A percentile compares a stretch with the other conserved stretches of the same genome.
Evolutionary conservation across 2,329 filamentous ascomycete genomes (phyloP).

Genomic region (Trichoderma semiorbis): DNA sequence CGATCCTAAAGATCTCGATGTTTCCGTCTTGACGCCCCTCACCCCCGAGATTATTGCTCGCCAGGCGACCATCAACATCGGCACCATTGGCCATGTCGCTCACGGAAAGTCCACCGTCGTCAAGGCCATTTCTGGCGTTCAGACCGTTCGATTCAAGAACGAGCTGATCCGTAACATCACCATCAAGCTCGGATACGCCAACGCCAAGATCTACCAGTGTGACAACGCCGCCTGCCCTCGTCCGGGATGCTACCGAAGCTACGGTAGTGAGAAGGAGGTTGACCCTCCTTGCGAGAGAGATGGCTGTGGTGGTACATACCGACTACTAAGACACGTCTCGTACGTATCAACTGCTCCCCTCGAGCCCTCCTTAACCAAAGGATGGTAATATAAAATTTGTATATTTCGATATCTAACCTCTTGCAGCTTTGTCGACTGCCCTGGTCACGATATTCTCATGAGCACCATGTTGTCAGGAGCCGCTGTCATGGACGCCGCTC

Average conservation of each 20-base stretch:
- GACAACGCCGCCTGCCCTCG: constrained; percentile 87
- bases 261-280: constrained; percentile 98
- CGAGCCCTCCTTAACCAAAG: not conserved
- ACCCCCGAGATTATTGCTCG: constrained; percentile 96
- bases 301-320: constrained; percentile 83
- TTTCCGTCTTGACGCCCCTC: constrained; percentile 74
- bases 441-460: constrained; percentile 99
- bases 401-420: constrained; percentile 1
- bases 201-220: constrained; percentile 99
- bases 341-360: constrained; percentile 46
- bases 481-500: constrained; percentile 97
- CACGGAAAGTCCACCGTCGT: constrained; percentile 99
- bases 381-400: not conserved
- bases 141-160: constrained; percentile 99
- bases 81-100: constrained; percentile 96
- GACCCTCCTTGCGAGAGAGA: constrained; percentile 94
- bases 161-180: constrained; percentile 99
- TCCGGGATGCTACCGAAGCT: constrained; percentile 93
- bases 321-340: constrained; percentile 88
- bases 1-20: constrained; percentile 83
- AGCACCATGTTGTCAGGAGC: constrained; percentile 99
- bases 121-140: constrained; percentile 97
- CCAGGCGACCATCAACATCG: constrained; percentile 98
- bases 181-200: constrained; percentile 99
- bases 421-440: constrained; percentile 89